Conservation (phyloP, 106 monocot species). For the Dendrobium officinale region DNA sequence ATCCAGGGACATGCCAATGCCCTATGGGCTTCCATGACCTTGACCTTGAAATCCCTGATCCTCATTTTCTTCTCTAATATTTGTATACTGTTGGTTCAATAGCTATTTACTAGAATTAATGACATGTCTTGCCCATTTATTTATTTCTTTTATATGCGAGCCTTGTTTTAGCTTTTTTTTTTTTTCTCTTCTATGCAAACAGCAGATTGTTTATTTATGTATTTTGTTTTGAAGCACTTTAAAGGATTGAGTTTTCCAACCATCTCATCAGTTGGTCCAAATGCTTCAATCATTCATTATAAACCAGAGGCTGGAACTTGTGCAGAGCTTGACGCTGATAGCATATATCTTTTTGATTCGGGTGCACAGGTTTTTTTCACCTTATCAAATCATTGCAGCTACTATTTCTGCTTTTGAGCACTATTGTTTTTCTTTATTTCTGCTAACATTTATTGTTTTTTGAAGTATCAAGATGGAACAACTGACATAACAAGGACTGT, state of each 20-base stretch:
- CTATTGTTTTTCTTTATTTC: neutral
- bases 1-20: neutral
- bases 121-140: neutral
- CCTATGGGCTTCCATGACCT: neutral
- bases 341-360: slow-evolving; percentile 96
- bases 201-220: neutral
- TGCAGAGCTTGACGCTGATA: slow-evolving; percentile 85
- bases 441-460: slow-evolving; percentile 8
- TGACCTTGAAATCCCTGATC: neutral
- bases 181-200: neutral
- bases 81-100: neutral
- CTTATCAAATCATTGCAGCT: neutral
- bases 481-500: slow-evolving; percentile 97
- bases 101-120: neutral
- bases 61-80: neutral
- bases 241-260: slow-evolving; percentile 95
- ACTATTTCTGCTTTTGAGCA: neutral
- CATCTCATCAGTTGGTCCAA: slow-evolving; percentile 96
- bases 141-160: neutral
- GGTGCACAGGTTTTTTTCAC: slow-evolving; percentile 75
- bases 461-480: slow-evolving; percentile 96
- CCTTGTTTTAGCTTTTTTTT: neutral
- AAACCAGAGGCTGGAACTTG: slow-evolving; percentile 65
- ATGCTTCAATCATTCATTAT: slow-evolving; percentile 94
- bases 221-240: slow-evolving; percentile 51